Evolutionary conservation across 129 eudicot species (phyloP), one percentile per base, ranked within the genome.

Genomic region (Erigeron canadensis): DNA sequence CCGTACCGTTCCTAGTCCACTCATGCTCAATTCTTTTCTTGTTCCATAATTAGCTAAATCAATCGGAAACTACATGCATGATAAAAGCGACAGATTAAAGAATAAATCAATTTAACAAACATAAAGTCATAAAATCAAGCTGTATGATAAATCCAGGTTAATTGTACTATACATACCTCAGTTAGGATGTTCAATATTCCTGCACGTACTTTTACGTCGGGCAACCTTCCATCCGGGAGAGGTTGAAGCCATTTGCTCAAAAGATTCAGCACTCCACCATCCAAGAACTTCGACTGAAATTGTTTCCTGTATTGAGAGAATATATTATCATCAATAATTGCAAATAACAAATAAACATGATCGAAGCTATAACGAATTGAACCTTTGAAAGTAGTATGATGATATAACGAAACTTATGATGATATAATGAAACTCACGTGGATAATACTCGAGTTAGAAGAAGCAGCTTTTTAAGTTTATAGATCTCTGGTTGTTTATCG

Each of bases 221-320:
- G 99, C 77, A 94, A 79, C 85, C 99, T 89, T 78, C 99, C 99
- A 86, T 94, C 99, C 43, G 99, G 99, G 45, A 94, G 91, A 42
- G 99, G 99, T 63, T 94, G 97, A 58, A 94, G 99, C 99, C 99
- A 94, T 48, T 84, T 94, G 70, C 84, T 94, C 80, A 94, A 18
- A 38, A 88, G 87, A 17, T 97, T 86, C 21, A 94, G 68, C 28
- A 94, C 95, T 60, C 99, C 99, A 71, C 87, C 97, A 80, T 94
- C 99, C 53, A 94, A 69, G 65, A 94, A 94, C 77, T 94, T 97
- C 69, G 76, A 86, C 74, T 94, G 99, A 42, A 94, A 91, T 55
- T 89, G 99, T 74, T 94, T 90, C 91, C 99, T 94, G 84, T 63
- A 76, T 67, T 15, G 17, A 65, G 57, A 75, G 34, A 28, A 28